Base-by-base conservation (phyloP, 805 yeast genomes). In the Candida golubevii region DNA sequence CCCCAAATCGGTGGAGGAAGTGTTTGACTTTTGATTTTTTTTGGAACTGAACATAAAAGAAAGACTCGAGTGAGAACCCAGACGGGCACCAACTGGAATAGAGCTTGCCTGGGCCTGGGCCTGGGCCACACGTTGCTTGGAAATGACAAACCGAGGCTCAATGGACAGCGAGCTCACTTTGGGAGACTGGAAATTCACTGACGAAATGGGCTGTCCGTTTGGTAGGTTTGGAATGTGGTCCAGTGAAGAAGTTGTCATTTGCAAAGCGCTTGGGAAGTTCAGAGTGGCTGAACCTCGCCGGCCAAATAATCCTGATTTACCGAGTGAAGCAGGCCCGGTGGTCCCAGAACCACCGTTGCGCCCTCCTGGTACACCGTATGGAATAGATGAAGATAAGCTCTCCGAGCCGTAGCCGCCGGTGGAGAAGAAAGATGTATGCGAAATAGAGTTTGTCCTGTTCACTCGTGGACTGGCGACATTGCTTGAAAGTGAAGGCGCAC, bases 61-160 rank as follows among this genome's bases (percentile, higher is more conserved):
- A 31, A 77, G 63, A 2, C 79, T 72, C 8, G 78, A 68, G 46
- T 72, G 76, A 6, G 78, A 72, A 8, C 66, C 68, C 39, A 61
- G 61, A 38, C 71, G 63, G 36, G 65, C 71, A 13, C 65, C 56
- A 26, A 50, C 34, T 8, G 69, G 54, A 27, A 68, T 53, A 33
- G 61, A 53, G 3, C 67, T 59, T 2, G 75, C 75, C 15, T 52
- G 53, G 5, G 36, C 36, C 36, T 53, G 59, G 26, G 59, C 59
- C 6, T 69, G 80, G 36, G 74, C 82, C 23, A 82, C 79, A 42
- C 85, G 78, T 48, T 84, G 93, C 56, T 87, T 80, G 9, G 95
- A 85, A 33, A 89, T 84, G 39, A 89, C 80, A 59, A 89, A 88
- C 35, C 96, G 74, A 12, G 95, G 85, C 59, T 88, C 97, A n/a